Base-by-base conservation (phyloP, 2,329 filamentous ascomycete genomes). In the Verticillium longisporum region DNA sequence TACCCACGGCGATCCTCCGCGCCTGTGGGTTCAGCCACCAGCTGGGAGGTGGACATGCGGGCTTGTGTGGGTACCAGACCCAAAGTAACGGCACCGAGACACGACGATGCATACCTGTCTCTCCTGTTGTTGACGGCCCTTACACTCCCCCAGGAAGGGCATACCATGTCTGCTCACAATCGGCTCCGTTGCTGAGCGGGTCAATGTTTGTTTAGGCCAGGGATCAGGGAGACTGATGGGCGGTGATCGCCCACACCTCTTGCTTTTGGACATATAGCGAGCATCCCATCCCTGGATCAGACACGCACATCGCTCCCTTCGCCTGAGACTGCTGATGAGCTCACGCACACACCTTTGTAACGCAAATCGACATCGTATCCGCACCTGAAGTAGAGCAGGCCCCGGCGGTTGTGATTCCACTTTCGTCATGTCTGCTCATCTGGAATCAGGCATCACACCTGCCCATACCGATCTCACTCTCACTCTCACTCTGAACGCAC, bases 41-140 rank as follows among this genome's bases (percentile, higher is more conserved):
- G 41, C 41, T 21, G 18, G 41, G 41, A 26, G 41, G 41, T 50
- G 41, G 41, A 18, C 41, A 21, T 50, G 41, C 21, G 34, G 34
- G 34, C 11, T 36, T 36, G 34, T 13, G 41, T 50, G 54, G 54
- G 26, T 32, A 21, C 11, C 31, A 45, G 59, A 59, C 62, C 58
- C 59, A 62, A 37, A 33, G 56, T n/a, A 55, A 33, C 58, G 54
- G 54, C 58, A 38, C 56, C 60, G 60, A 65, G 63, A 65, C 64
- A 65, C 37, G 53, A 41, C 57, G 61, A 55, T 65, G 62, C 64
- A 64, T 65, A 60, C 63, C 62, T 65, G 37, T 36, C 34, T 18
- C 34, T 53, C 58, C 59, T 61, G 60, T 32, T 65, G 62, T 64
- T 65, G 60, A 61, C 56, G 36, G 59, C 53, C 45, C 57, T 60